Evolutionary conservation across 306 rosid genomes (phyloP), one percentile per base, ranked within the genome.

Genomic region (Fragaria nilgerrensis): DNA sequence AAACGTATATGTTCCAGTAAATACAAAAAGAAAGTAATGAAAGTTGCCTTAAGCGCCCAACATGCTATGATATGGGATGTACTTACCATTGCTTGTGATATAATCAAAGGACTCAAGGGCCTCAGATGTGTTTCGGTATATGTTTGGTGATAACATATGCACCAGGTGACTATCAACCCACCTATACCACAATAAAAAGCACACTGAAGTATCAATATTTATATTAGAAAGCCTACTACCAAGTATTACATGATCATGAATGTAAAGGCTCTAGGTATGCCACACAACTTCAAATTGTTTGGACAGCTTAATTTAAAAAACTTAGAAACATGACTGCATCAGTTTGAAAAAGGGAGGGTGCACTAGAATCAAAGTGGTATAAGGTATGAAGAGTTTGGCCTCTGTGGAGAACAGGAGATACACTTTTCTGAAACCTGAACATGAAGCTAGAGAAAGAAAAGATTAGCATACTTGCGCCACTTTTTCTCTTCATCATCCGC

Each of bases 151-250:
- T 73, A 93, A 86, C 76, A 93, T 85, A 80, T 93, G 98, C 68
- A 91, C 98, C 89, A 93, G 80, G 84, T 91, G 97, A 85, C 81
- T 90, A 84, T 93, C 98, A 71, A 93, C 98, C 98, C 98, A 93
- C 88, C 98, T 93, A 79, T 37, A 83, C 61, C 63, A 45, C 8
- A 78, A 75, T 29, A 82, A 85, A 64, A 72, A 81, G 82, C 61
- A 70, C 74, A 67, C 43, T 13, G 59, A 61, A 52, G 44, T 29
- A 19, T 27, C 75, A 79, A 29, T 78, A 67, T 16, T 75, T 39
- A 55, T 53, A 16, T 2, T 20, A 47, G n/a, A 14, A 12, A 72
- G 19, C 63, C 23, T 29, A 68, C 9, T 36, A 27, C 55, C 74
- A 55, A 67, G 19, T 22, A n/a, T 23, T 34, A 23, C 36, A 43